Evolutionary conservation across 129 eudicot genomes (phyloP).

Genomic region (Sambucus nigra): DNA sequence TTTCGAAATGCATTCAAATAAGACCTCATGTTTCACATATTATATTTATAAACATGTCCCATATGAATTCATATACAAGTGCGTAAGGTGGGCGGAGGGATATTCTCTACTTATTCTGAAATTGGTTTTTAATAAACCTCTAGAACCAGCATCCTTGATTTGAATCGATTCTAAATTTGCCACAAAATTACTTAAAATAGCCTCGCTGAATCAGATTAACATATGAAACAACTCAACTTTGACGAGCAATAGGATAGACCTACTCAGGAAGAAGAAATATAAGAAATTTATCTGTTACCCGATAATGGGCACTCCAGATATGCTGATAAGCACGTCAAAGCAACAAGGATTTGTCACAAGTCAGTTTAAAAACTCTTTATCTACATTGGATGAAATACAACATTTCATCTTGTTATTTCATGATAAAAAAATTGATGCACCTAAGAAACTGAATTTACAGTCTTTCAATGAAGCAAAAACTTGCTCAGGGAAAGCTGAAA

Average conservation of each 20-base stretch:
- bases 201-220: too few relatives aligned
- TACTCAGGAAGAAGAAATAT: slow-evolving; percentile 12
- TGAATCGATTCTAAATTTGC: too few relatives aligned
- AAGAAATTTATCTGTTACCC: neutral
- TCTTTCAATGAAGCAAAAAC: slow-evolving; percentile 26
- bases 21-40: too few relatives aligned
- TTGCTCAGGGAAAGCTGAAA: slow-evolving; percentile 15
- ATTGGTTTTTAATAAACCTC: too few relatives aligned
- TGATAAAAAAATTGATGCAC: slow-evolving; percentile 4
- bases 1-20: too few relatives aligned
- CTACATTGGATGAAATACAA: neutral
- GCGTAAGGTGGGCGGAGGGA: too few relatives aligned
- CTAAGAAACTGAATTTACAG: slow-evolving; percentile 3
- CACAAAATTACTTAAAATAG: too few relatives aligned
- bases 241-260: slow-evolving; percentile 28
- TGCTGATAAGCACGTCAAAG: slow-evolving; percentile 18
- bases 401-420: neutral
- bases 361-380: slow-evolving; percentile 8
- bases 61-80: too few relatives aligned
- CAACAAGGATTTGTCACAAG: slow-evolving; percentile 18
- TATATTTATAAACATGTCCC: too few relatives aligned
- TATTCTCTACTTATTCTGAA: too few relatives aligned
- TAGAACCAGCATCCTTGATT: too few relatives aligned
- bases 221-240: too few relatives aligned
- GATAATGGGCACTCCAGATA: slow-evolving; percentile 7